These are phyloP conservation scores for Cronartium quercuum DNA, from an alignment of 1,284 basidiomycete genomes.

Conservation along the genomic window DNA sequence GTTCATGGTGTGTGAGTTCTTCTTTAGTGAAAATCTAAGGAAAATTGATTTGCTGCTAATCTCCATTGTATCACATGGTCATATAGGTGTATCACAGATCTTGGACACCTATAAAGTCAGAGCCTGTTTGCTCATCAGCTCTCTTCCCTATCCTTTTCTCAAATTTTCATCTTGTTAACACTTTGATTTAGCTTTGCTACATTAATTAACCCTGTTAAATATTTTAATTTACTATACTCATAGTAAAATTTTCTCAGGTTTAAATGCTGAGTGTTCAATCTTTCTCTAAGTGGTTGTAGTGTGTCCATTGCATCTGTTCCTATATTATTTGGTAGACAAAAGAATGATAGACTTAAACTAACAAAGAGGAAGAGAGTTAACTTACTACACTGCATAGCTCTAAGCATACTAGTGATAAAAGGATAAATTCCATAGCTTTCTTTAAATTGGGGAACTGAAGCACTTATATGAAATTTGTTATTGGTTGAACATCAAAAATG, in stretches of 20 bases:
- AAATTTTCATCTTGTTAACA: no score
- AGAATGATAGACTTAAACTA: conserved; percentile 3
- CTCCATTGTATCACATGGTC: no score
- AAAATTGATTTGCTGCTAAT: no score
- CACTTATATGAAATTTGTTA: conserved; percentile 90
- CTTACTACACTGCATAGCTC: conserved; percentile 85
- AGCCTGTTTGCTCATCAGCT: no score
- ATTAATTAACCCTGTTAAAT: conserved; percentile 88
- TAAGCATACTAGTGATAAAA: conserved; percentile 93
- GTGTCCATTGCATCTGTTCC: conserved; percentile 81
- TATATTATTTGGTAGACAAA: conserved; percentile 50
- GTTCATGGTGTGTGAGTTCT: no score
- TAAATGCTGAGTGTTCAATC: conserved; percentile 81
- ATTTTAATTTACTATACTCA: conserved; percentile 93
- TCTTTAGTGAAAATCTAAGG: no score
- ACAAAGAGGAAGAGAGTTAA: conserved; percentile 36
- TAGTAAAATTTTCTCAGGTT: conserved; percentile 92
- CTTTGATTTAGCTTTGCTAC: conserved; percentile 91
- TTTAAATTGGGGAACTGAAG: conserved; percentile 87
- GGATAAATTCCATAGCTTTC: conserved; percentile 96
- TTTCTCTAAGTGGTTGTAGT: conserved; percentile 72
- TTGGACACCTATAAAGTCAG: no score
- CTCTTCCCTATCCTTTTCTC: no score
- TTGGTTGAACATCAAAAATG: conserved; percentile 82
- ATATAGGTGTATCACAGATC: no score